phyloP scores from a whole-genome alignment of 2,329 filamentous ascomycete genomes.

The Drechmeria coniospora region DNA sequence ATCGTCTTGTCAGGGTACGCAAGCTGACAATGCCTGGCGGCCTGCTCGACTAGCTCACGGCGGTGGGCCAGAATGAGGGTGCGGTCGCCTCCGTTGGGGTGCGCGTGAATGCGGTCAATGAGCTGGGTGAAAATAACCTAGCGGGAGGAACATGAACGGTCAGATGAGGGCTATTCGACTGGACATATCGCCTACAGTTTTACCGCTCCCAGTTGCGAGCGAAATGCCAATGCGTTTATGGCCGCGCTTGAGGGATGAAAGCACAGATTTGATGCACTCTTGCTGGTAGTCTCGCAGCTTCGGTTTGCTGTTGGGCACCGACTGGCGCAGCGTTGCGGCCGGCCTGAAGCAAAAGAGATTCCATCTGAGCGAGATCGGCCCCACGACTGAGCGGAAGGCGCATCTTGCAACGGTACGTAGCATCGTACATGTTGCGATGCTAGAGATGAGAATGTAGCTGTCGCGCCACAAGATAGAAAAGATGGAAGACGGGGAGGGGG shows the following conservation, averaged over 20 bases:
- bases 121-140: constrained; percentile 93
- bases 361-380: constrained; percentile 4
- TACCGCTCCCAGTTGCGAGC: constrained; percentile 74
- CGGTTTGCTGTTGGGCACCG: constrained; percentile 20
- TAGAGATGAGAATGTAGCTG: not conserved
- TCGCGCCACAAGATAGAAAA: constrained; percentile 15
- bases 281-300: constrained; percentile 73
- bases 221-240: constrained; percentile 73
- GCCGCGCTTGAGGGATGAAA: constrained; percentile 51
- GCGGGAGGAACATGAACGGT: too few relatives aligned
- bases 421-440: constrained; percentile 20
- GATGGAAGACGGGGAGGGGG: too few relatives aligned
- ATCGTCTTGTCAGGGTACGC: constrained; percentile 69
- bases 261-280: constrained; percentile 75
- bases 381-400: constrained; percentile 9
- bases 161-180: not conserved
- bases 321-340: constrained; percentile 7
- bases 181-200: constrained; percentile 47
- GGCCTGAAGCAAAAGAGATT: constrained; percentile 8
- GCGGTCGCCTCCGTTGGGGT: constrained; percentile 40
- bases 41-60: constrained; percentile 87
- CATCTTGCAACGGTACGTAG: constrained; percentile 15
- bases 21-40: constrained; percentile 64
- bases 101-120: constrained; percentile 56
- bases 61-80: constrained; percentile 88